phyloP scores from a whole-genome alignment of 1,284 basidiomycete genomes.

The Cutaneotrichosporon sp. region DNA sequence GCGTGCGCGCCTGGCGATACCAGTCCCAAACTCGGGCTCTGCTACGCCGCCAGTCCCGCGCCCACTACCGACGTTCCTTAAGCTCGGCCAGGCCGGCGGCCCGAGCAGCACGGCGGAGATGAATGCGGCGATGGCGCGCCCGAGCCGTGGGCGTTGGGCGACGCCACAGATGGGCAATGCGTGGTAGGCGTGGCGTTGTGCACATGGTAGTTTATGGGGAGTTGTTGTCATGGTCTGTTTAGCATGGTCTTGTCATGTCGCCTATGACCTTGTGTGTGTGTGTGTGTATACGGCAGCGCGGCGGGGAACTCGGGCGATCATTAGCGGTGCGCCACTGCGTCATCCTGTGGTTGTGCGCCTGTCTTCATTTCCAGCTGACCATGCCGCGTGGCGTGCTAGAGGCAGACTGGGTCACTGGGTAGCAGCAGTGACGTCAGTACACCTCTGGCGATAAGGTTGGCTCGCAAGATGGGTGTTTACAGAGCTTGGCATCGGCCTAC shows the following conservation, averaged over 20 bases:
- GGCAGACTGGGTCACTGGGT: too few species aligned
- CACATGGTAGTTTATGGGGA: neutral
- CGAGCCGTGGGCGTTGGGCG: neutral
- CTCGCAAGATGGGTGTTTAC: too few species aligned
- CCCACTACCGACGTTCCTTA: slow-evolving; percentile 21
- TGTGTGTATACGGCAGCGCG: neutral
- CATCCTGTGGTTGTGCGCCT: too few species aligned
- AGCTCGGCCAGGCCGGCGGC: slow-evolving; percentile 15
- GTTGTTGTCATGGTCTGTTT: slow-evolving; percentile 7
- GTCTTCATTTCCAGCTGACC: too few species aligned
- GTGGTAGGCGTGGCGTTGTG: neutral
- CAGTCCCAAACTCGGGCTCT: neutral
- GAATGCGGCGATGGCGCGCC: slow-evolving; percentile 22
- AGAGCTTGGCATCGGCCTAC: too few species aligned
- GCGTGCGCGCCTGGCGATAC: neutral
- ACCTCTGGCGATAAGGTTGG: too few species aligned
- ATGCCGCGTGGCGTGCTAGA: too few species aligned
- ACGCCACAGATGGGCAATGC: slow-evolving; percentile 6
- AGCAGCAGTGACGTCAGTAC: too few species aligned
- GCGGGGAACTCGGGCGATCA: too few species aligned
- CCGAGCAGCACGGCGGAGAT: slow-evolving; percentile 21
- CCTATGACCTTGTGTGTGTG: slow-evolving; percentile 1
- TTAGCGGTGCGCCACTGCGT: too few species aligned
- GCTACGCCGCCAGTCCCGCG: slow-evolving; percentile 6
- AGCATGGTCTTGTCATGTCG: slow-evolving; percentile 21